Evolutionary conservation across 164 flowering plant genomes (phyloP).

Genomic region (Malania oleifera): DNA sequence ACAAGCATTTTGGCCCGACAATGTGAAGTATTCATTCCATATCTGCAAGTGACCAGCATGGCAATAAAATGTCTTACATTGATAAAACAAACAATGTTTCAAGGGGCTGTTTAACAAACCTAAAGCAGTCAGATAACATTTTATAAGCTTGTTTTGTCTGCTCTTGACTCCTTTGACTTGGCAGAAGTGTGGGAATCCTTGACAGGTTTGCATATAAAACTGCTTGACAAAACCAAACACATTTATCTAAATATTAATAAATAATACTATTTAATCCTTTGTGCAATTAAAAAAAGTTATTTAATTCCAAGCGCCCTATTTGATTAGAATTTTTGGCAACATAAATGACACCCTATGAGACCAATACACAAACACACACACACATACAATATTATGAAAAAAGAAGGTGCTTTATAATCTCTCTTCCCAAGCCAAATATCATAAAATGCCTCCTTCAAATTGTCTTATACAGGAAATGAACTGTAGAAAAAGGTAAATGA

Average conservation of each 20-base stretch:
- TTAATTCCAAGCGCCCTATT: too few relatives aligned
- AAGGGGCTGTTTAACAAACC: constrained; percentile 27
- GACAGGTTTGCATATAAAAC: constrained; percentile 75
- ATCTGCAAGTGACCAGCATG: constrained; percentile 39
- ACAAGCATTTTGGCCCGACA: constrained; percentile 86
- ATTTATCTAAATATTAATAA: too few relatives aligned
- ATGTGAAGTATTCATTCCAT: constrained; percentile 69
- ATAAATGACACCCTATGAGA: too few relatives aligned
- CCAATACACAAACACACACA: too few relatives aligned
- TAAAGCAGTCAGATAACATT: constrained; percentile 85
- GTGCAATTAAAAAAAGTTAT: too few relatives aligned
- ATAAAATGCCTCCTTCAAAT: too few relatives aligned
- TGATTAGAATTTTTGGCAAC: background rate
- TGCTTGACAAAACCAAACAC: constrained; percentile 24
- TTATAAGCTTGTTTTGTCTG: constrained; percentile 69
- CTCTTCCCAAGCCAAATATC: too few relatives aligned
- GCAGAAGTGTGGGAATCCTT: constrained; percentile 73
- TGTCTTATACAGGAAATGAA: too few relatives aligned
- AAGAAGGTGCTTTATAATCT: too few relatives aligned
- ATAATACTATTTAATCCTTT: too few relatives aligned
- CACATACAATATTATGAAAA: too few relatives aligned
- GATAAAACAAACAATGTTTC: background rate
- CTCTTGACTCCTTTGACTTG: constrained; percentile 72
- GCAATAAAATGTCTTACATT: constrained; percentile 6
- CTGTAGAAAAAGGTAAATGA: too few relatives aligned